Base-by-base conservation (phyloP, 805 yeast species). In the Wickerhamomyces bisporus region DNA sequence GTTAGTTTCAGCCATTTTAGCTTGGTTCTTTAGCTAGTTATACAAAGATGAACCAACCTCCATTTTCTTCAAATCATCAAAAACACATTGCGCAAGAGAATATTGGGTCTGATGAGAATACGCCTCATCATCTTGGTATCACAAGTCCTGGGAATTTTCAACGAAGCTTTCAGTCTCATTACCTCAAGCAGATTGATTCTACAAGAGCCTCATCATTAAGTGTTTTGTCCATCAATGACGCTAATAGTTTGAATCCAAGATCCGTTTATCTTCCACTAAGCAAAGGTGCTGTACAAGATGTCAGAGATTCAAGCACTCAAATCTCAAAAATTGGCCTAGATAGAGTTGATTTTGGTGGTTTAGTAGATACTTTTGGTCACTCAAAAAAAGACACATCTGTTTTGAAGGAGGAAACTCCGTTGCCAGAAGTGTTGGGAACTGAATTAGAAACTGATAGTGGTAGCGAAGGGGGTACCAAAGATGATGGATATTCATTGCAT, bases 361-460 rank as follows among this genome's bases (percentile, higher is more conserved):
- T n/a, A n/a, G n/a, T n/a, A n/a, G n/a, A n/a, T n/a, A n/a, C n/a
- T n/a, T n/a, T n/a, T n/a, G n/a, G n/a, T n/a, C n/a, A n/a, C n/a
- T n/a, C n/a, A n/a, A n/a, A n/a, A n/a, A n/a, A n/a, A n/a, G n/a
- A n/a, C n/a, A n/a, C n/a, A n/a, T n/a, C n/a, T n/a, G n/a, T n/a
- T n/a, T n/a, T n/a, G n/a, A n/a, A n/a, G n/a, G n/a, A n/a, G n/a
- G n/a, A n/a, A n/a, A n/a, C n/a, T n/a, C n/a, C n/a, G n/a, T n/a
- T n/a, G n/a, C n/a, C n/a, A n/a, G n/a, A n/a, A n/a, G n/a, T n/a
- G n/a, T n/a, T n/a, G n/a, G n/a, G n/a, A n/a, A n/a, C n/a, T n/a
- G n/a, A n/a, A n/a, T n/a, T n/a, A n/a, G n/a, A n/a, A n/a, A 24
- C 14, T 14, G 36, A 36, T n/a, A 36, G 24, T 13, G 30, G 36